phyloP scores from a whole-genome alignment of 768 basidiomycete species.

The Infundibulicybe gibba region DNA sequence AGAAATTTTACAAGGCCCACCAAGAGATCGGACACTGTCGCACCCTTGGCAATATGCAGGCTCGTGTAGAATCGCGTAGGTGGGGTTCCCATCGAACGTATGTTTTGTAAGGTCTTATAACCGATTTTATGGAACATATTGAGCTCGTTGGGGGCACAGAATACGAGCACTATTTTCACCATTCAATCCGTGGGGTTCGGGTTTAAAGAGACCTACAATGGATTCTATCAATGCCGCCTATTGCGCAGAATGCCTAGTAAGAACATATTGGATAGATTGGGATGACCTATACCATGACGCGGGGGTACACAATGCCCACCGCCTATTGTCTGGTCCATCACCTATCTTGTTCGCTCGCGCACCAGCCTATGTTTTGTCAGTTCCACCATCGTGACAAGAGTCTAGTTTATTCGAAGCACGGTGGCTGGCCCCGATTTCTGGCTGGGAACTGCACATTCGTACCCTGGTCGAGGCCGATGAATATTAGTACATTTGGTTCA shows the following conservation, averaged over 20 bases:
- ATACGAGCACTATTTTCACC: conserved; percentile 34
- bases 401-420: too few species aligned
- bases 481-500: too few species aligned
- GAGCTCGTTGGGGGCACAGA: conserved; percentile 43
- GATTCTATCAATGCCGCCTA: conserved; percentile 45
- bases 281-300: too few species aligned
- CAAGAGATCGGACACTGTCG: conserved; percentile 2
- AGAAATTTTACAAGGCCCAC: not conserved
- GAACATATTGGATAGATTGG: not conserved
- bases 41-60: conserved; percentile 49
- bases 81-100: conserved; percentile 45
- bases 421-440: too few species aligned
- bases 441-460: too few species aligned
- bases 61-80: conserved; percentile 50
- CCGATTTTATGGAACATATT: conserved; percentile 35
- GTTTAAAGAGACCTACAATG: conserved; percentile 34
- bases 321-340: too few species aligned
- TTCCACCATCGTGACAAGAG: too few species aligned
- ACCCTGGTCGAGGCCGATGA: too few species aligned
- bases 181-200: not conserved
- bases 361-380: too few species aligned
- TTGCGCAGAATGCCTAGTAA: not conserved
- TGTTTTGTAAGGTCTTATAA: conserved; percentile 38
- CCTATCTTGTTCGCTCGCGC: too few species aligned
- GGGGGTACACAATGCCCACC: too few species aligned